Evolutionary conservation across 768 basidiomycete species (phyloP), one percentile per base, ranked within the genome.

Genomic region (Boletellus ananas): DNA sequence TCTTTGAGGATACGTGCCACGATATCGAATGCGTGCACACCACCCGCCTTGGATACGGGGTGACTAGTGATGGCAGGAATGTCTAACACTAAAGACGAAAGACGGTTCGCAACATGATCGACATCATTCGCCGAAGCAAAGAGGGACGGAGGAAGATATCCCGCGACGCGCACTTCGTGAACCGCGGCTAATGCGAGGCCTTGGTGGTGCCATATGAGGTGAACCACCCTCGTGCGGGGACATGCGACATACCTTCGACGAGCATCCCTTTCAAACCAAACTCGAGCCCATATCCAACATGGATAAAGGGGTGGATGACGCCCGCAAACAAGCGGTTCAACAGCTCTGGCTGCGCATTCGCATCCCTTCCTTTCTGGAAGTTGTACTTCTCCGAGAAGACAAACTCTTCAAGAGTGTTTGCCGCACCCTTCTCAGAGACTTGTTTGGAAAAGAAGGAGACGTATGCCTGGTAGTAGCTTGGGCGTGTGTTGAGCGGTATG

Each of bases 241-340:
- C 4, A 31, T 3, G 16, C 7, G 20, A 31, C 52, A 8, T 16
- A 81, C 85, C 86, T 73, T 87, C 85, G 4, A 76, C 77, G 1
- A 82, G 58, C 61, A 85, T 71, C 1, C 84, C 86, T 14, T 75
- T 78, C 34, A 87, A 43, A 8, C 75, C 75, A 51, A 87, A 86
- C 63, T 87, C 87, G 3, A 72, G 51, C 0, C 84, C 85, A 55
- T 80, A 77, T 3, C 82, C 84, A 9, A 69, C 56, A 57, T 86
- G 81, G 39, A 87, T 86, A 47, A 85, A 39, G 0, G 85, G 75
- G 55, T 88, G 87, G 2, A 86, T 4, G 18, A 87, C 55, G 0
- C 76, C 80, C 0, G 72, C 66, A 13, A 52, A 25, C 48, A 81
- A 71, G 16, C 81, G 77, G 45, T 66, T 70, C 6, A 86, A 61